phyloP scores from a whole-genome alignment of 257 asterid species.

The Avicennia marina region DNA sequence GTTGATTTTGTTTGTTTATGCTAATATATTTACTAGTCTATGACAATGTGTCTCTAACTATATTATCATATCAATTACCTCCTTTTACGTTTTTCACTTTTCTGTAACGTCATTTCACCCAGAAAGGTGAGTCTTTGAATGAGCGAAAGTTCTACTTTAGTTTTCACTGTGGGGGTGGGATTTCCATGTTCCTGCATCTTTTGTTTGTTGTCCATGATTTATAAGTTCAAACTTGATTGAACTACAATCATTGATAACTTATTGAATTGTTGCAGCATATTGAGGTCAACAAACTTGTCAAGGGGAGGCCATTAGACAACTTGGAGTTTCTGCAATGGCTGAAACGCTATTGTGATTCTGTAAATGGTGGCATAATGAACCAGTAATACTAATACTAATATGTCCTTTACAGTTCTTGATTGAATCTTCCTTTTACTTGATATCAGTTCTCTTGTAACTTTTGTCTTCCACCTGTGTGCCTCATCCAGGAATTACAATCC shows the following conservation, averaged over 20 bases:
- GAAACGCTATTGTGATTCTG: constrained; percentile 71
- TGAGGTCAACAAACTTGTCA: constrained; percentile 73
- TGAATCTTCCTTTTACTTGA: not conserved
- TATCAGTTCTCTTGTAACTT: not conserved
- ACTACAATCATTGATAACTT: not conserved
- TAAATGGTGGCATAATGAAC: constrained; percentile 66
- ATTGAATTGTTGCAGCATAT: constrained; percentile 44
- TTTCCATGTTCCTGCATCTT: no score
- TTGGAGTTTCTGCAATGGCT: constrained; percentile 81
- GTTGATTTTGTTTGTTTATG: no score
- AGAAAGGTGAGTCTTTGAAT: no score
- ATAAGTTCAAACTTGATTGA: not conserved
- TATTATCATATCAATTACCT: no score
- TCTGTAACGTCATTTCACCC: no score
- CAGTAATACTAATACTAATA: constrained; percentile 31
- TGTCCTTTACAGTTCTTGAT: constrained; percentile 4
- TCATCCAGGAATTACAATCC: constrained; percentile 71
- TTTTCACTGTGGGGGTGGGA: no score
- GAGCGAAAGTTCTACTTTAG: no score
- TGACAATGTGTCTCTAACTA: no score
- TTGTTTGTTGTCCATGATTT: no score
- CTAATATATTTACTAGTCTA: no score
- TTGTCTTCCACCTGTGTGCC: constrained; percentile 9
- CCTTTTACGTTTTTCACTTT: no score
- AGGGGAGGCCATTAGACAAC: constrained; percentile 74